Percentiles rank a stretch among this genome's conserved stretches.
phyloP scores from a whole-genome alignment of 495 filamentous ascomycete genomes.

The Pseudoneurospora amorphoporcata region DNA sequence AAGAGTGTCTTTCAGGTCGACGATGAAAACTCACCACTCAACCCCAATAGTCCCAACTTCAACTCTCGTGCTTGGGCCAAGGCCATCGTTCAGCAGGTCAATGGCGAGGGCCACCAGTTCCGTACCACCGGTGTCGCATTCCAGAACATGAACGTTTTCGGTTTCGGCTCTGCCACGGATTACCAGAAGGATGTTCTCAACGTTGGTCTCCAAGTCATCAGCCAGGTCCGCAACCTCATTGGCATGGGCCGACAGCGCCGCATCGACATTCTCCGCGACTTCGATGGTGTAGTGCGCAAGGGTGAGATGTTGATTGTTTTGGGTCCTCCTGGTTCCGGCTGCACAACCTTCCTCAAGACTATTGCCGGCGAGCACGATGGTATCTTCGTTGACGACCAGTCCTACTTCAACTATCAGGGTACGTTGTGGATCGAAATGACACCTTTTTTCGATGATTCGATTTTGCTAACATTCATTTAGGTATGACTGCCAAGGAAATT shows the following conservation, averaged over 20 bases:
- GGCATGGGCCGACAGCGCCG: slow-evolving; percentile 44
- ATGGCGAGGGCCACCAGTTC: slow-evolving; percentile 32
- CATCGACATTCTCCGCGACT: slow-evolving; percentile 68
- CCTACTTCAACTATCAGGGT: slow-evolving; percentile 69
- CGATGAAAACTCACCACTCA: slow-evolving; percentile 34
- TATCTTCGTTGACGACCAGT: slow-evolving; percentile 51
- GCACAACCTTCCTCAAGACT: slow-evolving; percentile 70
- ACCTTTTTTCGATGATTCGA: not conserved
- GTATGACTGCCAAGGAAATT: slow-evolving; percentile 50
- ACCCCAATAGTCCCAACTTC: slow-evolving; percentile 45
- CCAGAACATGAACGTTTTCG: slow-evolving; percentile 63
- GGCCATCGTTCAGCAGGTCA: slow-evolving; percentile 36
- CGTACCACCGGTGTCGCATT: slow-evolving; percentile 44
- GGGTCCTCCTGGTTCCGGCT: slow-evolving; percentile 68
- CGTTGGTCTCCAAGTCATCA: slow-evolving; percentile 46
- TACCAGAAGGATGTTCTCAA: slow-evolving; percentile 70
- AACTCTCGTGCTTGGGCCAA: slow-evolving; percentile 45
- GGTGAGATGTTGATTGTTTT: slow-evolving; percentile 77
- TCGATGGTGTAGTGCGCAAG: slow-evolving; percentile 63
- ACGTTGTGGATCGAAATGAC: slow-evolving; percentile 11
- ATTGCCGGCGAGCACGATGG: slow-evolving; percentile 70
- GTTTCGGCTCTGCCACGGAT: slow-evolving; percentile 65
- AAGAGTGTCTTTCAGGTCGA: slow-evolving; percentile 26
- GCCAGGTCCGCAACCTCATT: slow-evolving; percentile 35
- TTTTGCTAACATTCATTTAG: slow-evolving; percentile 16